Evolutionary conservation across 306 rosid species (phyloP).

Genomic region (Glycine latifolia): DNA sequence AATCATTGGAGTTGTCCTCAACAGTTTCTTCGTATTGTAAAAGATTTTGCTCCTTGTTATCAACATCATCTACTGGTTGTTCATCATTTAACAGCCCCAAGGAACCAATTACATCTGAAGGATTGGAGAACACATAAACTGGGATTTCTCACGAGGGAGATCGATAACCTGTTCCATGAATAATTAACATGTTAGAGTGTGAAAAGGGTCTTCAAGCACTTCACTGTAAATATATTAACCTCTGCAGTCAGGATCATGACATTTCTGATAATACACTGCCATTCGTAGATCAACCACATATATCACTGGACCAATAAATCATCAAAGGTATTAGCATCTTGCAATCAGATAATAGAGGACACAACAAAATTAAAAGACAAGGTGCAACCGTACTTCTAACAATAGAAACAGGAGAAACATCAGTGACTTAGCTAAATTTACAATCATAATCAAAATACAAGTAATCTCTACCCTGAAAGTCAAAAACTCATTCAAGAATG

Average conservation of each 20-base stretch:
- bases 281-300: conserved; percentile 83
- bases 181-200: conserved; percentile 32
- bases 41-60: conserved; percentile 36
- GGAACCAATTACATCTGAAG: conserved; percentile 48
- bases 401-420: neutral
- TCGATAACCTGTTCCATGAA: conserved; percentile 72
- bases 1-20: conserved; percentile 54
- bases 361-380: conserved; percentile 32
- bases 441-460: conserved; percentile 32
- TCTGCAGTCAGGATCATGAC: conserved; percentile 96
- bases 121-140: conserved; percentile 53
- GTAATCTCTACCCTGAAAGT: conserved; percentile 13
- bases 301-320: conserved; percentile 72
- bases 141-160: conserved; percentile 81
- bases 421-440: neutral
- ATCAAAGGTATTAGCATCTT: conserved; percentile 47
- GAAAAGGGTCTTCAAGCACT: conserved; percentile 2
- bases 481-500: conserved; percentile 16
- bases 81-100: conserved; percentile 49
- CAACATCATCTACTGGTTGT: conserved; percentile 42
- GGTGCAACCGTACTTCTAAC: conserved; percentile 1
- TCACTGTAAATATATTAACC: conserved; percentile 53
- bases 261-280: conserved; percentile 88
- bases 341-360: conserved; percentile 29
- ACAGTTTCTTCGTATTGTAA: conserved; percentile 46